Evolutionary conservation across 2,329 filamentous ascomycete genomes (phyloP), one percentile per base, ranked within the genome.

Genomic region (Fusarium lateritium): DNA sequence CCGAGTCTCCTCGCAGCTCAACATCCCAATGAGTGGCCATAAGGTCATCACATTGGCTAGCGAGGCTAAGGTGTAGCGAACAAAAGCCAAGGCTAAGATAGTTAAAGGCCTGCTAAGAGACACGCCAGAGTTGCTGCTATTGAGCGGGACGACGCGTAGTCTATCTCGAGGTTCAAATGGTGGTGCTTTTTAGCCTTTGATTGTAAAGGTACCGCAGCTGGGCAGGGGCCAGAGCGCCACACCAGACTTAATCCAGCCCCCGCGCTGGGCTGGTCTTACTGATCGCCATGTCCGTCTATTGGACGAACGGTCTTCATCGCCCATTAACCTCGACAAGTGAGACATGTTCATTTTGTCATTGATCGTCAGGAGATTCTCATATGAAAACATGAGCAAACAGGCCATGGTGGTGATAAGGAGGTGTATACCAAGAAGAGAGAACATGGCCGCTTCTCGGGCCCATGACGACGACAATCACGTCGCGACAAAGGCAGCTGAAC

Each of bases 351-450:
- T 19, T 46, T 60, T 47, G 36, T 53, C 24, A 46, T 31, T 51
- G 67, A 70, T 70, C 67, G 53, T 70, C 67, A 70, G 67, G 66
- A 70, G 66, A 58, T 40, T 44, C 21, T 47, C 42, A 22, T 36
- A 11, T n/a, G 36, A 33, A 28, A n/a, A 31, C 17, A 42, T 31
- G n/a, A 58, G 34, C 14, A 15, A 39, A 42, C 40, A 24, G 64
- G 34, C 14, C n/a, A 39, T 33, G 44, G 22, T 49, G 28, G 33
- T 51, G 55, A 44, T 46, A 56, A 66, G 34, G n/a, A 43, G 54
- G 53, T 31, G 61, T 19, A 21, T 19, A 28, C 28, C 40, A 17
- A 56, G 36, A 22, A 44, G 42, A 33, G 33, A 22, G 31, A 46
- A 33, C 13, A 43, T 46, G 45, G 46, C 60, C 38, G 24, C 22